These are phyloP conservation scores for Orbilia javanica DNA, from an alignment of 2,329 filamentous ascomycete genomes.

Conservation along the genomic window DNA sequence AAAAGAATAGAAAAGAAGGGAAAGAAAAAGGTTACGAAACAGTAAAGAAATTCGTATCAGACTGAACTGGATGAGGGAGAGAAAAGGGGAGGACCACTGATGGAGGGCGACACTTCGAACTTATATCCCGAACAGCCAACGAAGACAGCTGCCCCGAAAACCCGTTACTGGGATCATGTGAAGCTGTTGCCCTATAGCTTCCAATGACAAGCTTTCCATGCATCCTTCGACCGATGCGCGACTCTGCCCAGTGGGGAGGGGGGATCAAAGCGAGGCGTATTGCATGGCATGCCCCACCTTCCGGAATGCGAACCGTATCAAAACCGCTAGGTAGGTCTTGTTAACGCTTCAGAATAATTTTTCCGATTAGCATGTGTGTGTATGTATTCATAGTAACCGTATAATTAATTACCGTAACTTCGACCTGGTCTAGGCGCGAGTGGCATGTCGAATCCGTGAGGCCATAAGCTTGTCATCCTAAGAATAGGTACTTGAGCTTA, in stretches of 20 bases:
- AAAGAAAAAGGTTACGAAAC: conserved; percentile 39
- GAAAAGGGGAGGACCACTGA: conserved; percentile 32
- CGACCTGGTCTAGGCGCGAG: conserved; percentile 38
- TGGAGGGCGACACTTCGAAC: conserved; percentile 39
- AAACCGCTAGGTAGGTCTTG: conserved; percentile 28
- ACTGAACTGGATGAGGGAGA: conserved; percentile 49
- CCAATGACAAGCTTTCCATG: conserved; percentile 57
- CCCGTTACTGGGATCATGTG: conserved; percentile 6
- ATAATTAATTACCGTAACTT: conserved; percentile 20
- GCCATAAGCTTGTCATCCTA: conserved; percentile 31
- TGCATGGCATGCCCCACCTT: conserved; percentile 35
- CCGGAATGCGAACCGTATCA: conserved; percentile 38
- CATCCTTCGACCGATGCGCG: conserved; percentile 56
- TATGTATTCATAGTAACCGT: conserved; percentile 55
- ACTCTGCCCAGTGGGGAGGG: conserved; percentile 18
- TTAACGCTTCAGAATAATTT: conserved; percentile 34
- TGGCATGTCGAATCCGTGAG: conserved; percentile 25
- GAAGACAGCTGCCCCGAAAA: conserved; percentile 28
- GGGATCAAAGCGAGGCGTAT: conserved; percentile 51
- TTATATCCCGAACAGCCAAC: conserved; percentile 50
- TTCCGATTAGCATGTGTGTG: conserved; percentile 20
- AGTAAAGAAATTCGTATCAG: conserved; percentile 58
- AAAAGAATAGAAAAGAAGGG: conserved; percentile 37
- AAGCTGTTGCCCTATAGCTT: conserved; percentile 46
- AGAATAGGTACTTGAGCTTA: conserved; percentile 56